phyloP scores from a whole-genome alignment of 2,329 filamentous ascomycete genomes.

The Sporothrix schenckii region DNA sequence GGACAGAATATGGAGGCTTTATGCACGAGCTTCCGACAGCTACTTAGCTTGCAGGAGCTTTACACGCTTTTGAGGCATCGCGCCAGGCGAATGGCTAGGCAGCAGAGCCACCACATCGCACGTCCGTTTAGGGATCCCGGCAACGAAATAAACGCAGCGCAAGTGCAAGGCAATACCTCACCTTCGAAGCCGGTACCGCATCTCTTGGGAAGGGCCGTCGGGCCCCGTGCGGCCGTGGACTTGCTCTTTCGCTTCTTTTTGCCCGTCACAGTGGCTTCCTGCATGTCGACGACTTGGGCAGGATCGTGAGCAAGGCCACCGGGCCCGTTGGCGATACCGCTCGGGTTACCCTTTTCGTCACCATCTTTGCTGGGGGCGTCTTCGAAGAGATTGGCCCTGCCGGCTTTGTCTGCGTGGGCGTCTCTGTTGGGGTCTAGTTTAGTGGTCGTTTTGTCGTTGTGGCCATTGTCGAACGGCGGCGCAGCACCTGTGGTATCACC shows the following conservation, averaged over 20 bases:
- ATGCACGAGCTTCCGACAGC: not conserved
- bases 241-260: constrained; percentile 50
- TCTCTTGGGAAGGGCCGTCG: constrained; percentile 49
- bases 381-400: not conserved
- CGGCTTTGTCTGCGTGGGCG: too few species aligned
- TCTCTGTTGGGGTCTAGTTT: too few species aligned
- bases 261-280: constrained; percentile 1
- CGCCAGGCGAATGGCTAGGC: not conserved
- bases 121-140: too few species aligned
- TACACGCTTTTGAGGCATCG: not conserved
- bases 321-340: not conserved
- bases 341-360: not conserved
- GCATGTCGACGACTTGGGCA: constrained; percentile 14
- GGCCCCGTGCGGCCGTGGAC: constrained; percentile 44
- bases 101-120: constrained; percentile 8
- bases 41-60: not conserved
- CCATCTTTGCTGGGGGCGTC: not conserved
- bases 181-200: constrained; percentile 71
- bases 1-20: not conserved
- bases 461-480: not conserved
- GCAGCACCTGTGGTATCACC: constrained; percentile 4
- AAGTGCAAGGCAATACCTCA: constrained; percentile 8
- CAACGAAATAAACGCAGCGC: too few species aligned
- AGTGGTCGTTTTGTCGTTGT: too few species aligned
- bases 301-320: not conserved